Percentiles rank a stretch among this genome's conserved stretches.
These are phyloP conservation scores for Ascobolus immersus DNA, from an alignment of 495 filamentous ascomycete genomes.

Conservation along the genomic window DNA sequence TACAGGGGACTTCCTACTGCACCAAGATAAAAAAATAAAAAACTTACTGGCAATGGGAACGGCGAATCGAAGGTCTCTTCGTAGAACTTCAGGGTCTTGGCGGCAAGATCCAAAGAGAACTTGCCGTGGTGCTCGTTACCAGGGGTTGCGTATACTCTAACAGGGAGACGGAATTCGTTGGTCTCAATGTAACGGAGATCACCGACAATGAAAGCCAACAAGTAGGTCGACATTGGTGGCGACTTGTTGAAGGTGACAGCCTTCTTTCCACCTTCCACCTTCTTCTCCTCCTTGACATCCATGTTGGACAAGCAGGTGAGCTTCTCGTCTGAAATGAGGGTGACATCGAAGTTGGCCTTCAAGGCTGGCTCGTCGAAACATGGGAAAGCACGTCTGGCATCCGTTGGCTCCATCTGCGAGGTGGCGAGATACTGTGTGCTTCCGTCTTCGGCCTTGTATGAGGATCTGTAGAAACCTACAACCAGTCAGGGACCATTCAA, in stretches of 20 bases:
- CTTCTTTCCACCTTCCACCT: slow-evolving; percentile 35
- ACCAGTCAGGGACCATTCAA: slow-evolving; percentile 1
- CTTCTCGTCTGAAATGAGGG: slow-evolving; percentile 45
- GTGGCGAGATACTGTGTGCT: slow-evolving; percentile 39
- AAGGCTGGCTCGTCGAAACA: slow-evolving; percentile 58
- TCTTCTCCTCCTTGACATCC: slow-evolving; percentile 42
- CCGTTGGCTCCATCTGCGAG: slow-evolving; percentile 63
- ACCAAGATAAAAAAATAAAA: no score
- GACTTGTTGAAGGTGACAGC: slow-evolving; percentile 48
- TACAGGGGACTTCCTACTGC: no score
- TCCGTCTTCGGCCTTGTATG: slow-evolving; percentile 40
- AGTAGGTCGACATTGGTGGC: slow-evolving; percentile 54
- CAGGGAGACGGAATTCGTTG: slow-evolving; percentile 44
- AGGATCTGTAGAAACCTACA: slow-evolving; percentile 42
- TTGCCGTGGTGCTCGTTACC: slow-evolving; percentile 38
- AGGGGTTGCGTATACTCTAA: slow-evolving; percentile 42
- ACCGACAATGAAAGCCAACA: slow-evolving; percentile 50
- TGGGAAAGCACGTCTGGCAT: slow-evolving; percentile 47
- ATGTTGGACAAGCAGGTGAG: slow-evolving; percentile 59
- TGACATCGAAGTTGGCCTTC: slow-evolving; percentile 49
- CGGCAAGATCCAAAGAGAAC: slow-evolving; percentile 43
- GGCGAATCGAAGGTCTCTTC: slow-evolving; percentile 48
- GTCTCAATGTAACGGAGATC: slow-evolving; percentile 55
- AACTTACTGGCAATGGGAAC: slow-evolving; percentile 37
- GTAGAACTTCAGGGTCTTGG: slow-evolving; percentile 43